A percentile compares a stretch with the other conserved stretches of the same genome.
phyloP scores from a whole-genome alignment of 73 alveolate species.

The Chromera velia region DNA sequence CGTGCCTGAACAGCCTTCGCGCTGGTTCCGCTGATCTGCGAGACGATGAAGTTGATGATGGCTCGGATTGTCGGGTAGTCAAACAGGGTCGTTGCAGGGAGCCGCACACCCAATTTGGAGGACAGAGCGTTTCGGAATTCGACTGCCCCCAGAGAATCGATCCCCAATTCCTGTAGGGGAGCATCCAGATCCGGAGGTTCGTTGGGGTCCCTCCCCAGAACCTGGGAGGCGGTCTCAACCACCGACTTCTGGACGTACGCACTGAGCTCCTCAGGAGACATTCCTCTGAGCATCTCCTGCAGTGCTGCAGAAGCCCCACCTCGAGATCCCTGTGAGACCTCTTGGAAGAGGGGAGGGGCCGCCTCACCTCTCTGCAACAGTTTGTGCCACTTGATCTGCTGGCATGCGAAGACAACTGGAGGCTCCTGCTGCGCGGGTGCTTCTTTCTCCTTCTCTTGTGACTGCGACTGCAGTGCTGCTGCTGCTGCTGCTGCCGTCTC shows the following conservation, averaged over 20 bases:
- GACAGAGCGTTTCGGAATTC: neutral
- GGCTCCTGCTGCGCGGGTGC: too few species aligned
- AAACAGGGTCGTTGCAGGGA: slow-evolving; percentile 31
- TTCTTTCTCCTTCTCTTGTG: too few species aligned
- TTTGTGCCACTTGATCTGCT: neutral
- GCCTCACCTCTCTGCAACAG: neutral
- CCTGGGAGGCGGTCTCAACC: neutral
- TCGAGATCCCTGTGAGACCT: neutral
- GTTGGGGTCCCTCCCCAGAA: neutral
- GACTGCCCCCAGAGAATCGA: neutral
- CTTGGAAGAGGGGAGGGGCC: neutral
- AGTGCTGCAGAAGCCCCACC: too few species aligned
- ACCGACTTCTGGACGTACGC: neutral
- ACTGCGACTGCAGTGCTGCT: too few species aligned
- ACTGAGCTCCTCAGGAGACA: neutral
- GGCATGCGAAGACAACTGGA: neutral
- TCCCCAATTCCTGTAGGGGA: slow-evolving; percentile 23
- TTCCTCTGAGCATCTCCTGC: neutral
- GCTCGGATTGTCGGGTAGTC: slow-evolving; percentile 41
- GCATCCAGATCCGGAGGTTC: slow-evolving; percentile 4
- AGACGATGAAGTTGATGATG: slow-evolving; percentile 19
- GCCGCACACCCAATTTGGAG: neutral
- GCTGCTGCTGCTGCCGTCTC: too few species aligned
- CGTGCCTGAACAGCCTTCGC: too few species aligned
- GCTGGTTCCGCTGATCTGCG: too few species aligned